A percentile compares a stretch with the other conserved stretches of the same genome.
phyloP scores from a whole-genome alignment of 1,139 yeast genomes.

The Pichia sp. region DNA sequence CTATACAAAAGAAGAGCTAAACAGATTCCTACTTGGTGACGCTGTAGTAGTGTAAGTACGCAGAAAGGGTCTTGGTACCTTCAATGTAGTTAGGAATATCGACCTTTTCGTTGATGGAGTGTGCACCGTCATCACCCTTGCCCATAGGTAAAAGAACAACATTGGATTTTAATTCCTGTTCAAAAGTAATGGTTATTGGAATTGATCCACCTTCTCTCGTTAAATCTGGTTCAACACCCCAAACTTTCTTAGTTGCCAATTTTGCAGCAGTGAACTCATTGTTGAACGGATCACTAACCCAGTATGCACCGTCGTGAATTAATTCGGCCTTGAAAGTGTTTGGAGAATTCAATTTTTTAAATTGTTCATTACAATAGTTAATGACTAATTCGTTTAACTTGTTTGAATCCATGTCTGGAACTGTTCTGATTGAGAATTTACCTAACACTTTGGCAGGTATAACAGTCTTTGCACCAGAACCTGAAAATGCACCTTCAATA shows the following conservation, averaged over 20 bases:
- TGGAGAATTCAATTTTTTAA: slow-evolving; percentile 64
- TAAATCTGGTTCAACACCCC: slow-evolving; percentile 92
- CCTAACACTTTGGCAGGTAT: slow-evolving; percentile 93
- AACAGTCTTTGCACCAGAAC: slow-evolving; percentile 95
- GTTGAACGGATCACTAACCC: slow-evolving; percentile 93
- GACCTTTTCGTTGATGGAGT: slow-evolving; percentile 92
- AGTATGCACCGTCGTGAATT: slow-evolving; percentile 90
- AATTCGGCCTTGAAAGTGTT: slow-evolving; percentile 68
- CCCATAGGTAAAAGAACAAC: slow-evolving; percentile 94
- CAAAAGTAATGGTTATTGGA: slow-evolving; percentile 91
- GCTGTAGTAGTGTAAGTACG: slow-evolving; percentile 80
- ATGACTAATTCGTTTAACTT: slow-evolving; percentile 74
- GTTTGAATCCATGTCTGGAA: slow-evolving; percentile 80
- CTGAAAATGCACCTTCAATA: slow-evolving; percentile 93
- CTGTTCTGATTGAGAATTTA: slow-evolving; percentile 94
- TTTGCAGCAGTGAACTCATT: slow-evolving; percentile 92
- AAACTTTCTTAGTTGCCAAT: slow-evolving; percentile 87
- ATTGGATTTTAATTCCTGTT: slow-evolving; percentile 74
- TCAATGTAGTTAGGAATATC: slow-evolving; percentile 83
- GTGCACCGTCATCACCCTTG: slow-evolving; percentile 99
- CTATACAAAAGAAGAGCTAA: too few species aligned
- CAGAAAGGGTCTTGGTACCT: slow-evolving; percentile 91
- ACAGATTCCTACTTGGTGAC: slow-evolving; percentile 6
- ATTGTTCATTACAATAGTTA: slow-evolving; percentile 59
- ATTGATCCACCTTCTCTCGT: slow-evolving; percentile 99